Evolutionary conservation across 2,329 filamentous ascomycete species (phyloP).

Genomic region (Talaromyces marneffei): DNA sequence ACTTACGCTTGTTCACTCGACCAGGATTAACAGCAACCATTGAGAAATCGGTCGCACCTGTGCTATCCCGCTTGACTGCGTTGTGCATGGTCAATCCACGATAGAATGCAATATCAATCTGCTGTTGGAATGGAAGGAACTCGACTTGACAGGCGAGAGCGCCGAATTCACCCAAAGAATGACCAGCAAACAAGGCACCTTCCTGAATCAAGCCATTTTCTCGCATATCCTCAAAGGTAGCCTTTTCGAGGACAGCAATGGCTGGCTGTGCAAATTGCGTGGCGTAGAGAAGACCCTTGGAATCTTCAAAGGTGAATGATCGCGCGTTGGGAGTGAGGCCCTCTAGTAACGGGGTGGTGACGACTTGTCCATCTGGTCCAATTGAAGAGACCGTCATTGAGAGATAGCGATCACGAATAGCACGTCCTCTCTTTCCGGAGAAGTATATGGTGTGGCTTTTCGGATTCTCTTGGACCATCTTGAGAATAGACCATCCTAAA

Average conservation of each 20-base stretch:
- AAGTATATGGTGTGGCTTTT: conserved; percentile 98
- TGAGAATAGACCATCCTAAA: conserved; percentile 74
- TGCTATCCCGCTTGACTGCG: conserved; percentile 88
- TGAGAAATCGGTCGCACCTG: conserved; percentile 91
- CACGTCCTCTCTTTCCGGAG: conserved; percentile 90
- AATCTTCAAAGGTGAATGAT: conserved; percentile 94
- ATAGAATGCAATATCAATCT: conserved; percentile 76
- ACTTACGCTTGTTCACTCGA: conserved; percentile 61
- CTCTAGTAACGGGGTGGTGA: conserved; percentile 89
- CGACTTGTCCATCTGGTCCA: conserved; percentile 78
- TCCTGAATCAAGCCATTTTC: conserved; percentile 90
- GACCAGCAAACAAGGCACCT: conserved; percentile 94
- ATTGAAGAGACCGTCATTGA: conserved; percentile 64
- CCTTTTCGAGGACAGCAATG: conserved; percentile 98
- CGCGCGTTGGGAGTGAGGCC: conserved; percentile 86
- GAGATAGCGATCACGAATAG: conserved; percentile 98
- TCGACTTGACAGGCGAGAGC: conserved; percentile 93
- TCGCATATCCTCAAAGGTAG: conserved; percentile 97
- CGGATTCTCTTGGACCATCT: conserved; percentile 98
- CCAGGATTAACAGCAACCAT: conserved; percentile 99
- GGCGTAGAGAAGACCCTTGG: conserved; percentile 86
- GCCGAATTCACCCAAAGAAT: conserved; percentile 97
- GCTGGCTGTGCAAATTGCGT: conserved; percentile 98
- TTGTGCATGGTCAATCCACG: conserved; percentile 98
- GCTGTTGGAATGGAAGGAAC: conserved; percentile 67